Base-by-base conservation (phyloP, 306 rosid genomes). In the Nissolia schottii region DNA sequence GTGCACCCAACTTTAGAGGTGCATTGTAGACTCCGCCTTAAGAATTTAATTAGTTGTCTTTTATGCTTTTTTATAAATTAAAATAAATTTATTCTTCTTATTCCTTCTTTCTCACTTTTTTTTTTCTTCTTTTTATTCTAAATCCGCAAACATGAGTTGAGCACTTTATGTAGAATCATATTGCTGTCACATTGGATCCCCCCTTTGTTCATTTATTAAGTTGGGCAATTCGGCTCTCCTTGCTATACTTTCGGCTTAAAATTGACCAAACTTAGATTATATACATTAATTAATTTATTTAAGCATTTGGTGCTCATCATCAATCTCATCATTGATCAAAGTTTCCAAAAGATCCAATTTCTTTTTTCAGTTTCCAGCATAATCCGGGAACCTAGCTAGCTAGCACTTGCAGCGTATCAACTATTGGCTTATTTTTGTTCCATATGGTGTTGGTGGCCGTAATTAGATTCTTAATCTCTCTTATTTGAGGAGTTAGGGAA, bases 171-270 rank as follows among this genome's bases (percentile, higher is more conserved):
- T 2, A 49, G 75, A 66, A 49, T 58, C n/a, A n/a, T n/a, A n/a
- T 22, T 62, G 75, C 27, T 41, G 66, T 80, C 69, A 81, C 83
- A 75, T 77, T 81, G 83, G 75, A 74, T 81, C 73, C 80, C 63
- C 67, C 70, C 43, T 80, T 53, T 35, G 38, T 18, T 19, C 49
- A 72, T 19, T 61, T 75, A 29, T 43, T 59, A 24, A 27, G 45
- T 57, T 64, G 46, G 41, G 61, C 34, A 49, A 20, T 51, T n/a
- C 56, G 54, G 48, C 53, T 71, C 10, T 56, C 29, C 48, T 59
- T 35, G 18, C 46, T 54, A 48, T 35, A 27, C 64, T 76, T 71
- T 71, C 66, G 77, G 75, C 75, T 48, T 27, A 31, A 48, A 76
- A n/a, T 45, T 62, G 59, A 49, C 29, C 50, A 13, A 43, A n/a